These are phyloP conservation scores for Viola odorata DNA, from an alignment of 345 rosid genomes.

Conservation along the genomic window DNA sequence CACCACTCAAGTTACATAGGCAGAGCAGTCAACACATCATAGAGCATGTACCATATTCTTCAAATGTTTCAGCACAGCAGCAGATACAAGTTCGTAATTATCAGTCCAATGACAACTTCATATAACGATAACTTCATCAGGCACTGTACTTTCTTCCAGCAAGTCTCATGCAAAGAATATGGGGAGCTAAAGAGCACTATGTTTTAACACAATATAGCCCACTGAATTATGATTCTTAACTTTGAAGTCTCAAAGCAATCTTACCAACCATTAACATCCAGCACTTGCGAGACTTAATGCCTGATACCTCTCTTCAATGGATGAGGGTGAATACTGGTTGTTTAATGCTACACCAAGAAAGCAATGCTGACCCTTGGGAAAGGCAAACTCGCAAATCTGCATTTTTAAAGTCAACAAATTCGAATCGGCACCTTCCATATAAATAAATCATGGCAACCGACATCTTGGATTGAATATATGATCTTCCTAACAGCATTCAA, in stretches of 20 bases:
- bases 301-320: conserved; percentile 89
- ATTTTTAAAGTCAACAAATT: conserved; percentile 97
- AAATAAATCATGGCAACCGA: conserved; percentile 76
- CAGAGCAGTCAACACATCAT: background rate
- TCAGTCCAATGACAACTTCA: conserved; percentile 22
- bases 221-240: conserved; percentile 49
- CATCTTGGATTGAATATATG: conserved; percentile 58
- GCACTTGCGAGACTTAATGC: conserved; percentile 67
- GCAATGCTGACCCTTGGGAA: conserved; percentile 87
- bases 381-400: conserved; percentile 88
- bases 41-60: conserved; percentile 19
- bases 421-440: conserved; percentile 83
- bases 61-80: conserved; percentile 26
- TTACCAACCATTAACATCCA: conserved; percentile 89
- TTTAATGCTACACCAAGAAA: conserved; percentile 94
- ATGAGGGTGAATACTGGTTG: conserved; percentile 60
- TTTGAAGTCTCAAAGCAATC: conserved; percentile 77
- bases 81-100: conserved; percentile 10
- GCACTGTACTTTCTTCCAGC: conserved; percentile 26
- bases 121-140: conserved; percentile 30
- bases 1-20: too few species aligned
- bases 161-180: conserved; percentile 36
- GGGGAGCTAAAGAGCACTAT: conserved; percentile 30
- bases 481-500: conserved; percentile 45
- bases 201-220: conserved; percentile 43